Conservation (phyloP, 192 early-diverging fungal genomes). For the Haplosporangium gracile region DNA sequence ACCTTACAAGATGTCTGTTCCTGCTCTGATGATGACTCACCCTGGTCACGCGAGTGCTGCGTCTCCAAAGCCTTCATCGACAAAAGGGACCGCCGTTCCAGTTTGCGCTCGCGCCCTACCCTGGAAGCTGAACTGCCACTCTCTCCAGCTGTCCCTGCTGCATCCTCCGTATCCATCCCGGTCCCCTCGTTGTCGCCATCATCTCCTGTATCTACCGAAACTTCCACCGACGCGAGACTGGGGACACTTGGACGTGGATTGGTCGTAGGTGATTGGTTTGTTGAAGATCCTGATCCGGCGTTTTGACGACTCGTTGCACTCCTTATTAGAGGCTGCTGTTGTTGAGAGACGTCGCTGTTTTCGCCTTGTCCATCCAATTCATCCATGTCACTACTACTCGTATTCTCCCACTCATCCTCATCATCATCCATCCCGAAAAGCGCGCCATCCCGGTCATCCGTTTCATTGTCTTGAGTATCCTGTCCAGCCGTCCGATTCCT, state of each 20-base stretch:
- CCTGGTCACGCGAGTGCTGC: slow-evolving; percentile 9
- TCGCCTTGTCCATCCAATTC: not conserved
- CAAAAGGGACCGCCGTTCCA: not conserved
- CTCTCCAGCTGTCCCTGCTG: slow-evolving; percentile 33
- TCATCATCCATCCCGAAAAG: slow-evolving; percentile 53
- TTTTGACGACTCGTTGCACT: not conserved
- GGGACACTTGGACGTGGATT: not conserved
- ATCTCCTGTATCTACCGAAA: slow-evolving; percentile 38
- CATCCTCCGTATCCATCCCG: slow-evolving; percentile 50
- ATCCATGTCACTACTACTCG: slow-evolving; percentile 17
- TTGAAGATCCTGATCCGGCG: not conserved
- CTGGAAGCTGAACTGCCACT: not conserved
- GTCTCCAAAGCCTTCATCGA: not conserved
- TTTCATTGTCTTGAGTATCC: slow-evolving; percentile 13
- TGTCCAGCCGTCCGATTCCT: not conserved
- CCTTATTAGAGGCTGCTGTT: not conserved
- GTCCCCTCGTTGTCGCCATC: slow-evolving; percentile 36
- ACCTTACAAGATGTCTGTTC: slow-evolving; percentile 1
- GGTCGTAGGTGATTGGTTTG: not conserved
- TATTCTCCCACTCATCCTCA: slow-evolving; percentile 42
- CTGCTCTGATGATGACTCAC: slow-evolving; percentile 36
- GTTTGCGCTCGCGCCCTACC: not conserved
- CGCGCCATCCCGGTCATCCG: slow-evolving; percentile 35
- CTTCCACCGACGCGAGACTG: slow-evolving; percentile 1
- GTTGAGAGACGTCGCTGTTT: not conserved